phyloP scores from a whole-genome alignment of 2,329 filamentous ascomycete genomes.

The Fusarium robinianum region DNA sequence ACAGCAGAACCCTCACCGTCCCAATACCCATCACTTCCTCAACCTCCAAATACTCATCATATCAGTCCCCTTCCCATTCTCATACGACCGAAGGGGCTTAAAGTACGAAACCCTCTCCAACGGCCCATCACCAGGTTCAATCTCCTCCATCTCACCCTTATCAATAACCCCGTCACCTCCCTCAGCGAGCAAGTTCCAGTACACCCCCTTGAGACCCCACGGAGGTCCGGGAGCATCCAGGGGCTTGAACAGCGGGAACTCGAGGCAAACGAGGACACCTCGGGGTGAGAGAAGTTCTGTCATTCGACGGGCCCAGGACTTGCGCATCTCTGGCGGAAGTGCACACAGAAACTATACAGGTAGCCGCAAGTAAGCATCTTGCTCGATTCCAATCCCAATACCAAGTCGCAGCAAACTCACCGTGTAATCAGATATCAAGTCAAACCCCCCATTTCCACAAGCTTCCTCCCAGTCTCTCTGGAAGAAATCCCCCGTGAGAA shows the following conservation, averaged over 20 bases:
- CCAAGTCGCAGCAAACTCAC: neutral
- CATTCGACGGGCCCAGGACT: neutral
- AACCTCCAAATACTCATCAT: neutral
- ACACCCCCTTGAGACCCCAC: neutral
- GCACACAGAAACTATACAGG: neutral
- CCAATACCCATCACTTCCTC: neutral
- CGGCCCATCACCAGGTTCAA: neutral
- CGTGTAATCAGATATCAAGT: neutral
- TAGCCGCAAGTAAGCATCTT: neutral
- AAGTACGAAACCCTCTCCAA: neutral
- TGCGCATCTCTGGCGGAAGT: neutral
- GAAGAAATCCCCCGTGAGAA: neutral
- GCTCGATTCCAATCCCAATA: too few relatives aligned
- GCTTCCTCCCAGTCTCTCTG: neutral
- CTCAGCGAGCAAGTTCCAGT: neutral
- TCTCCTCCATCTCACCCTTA: neutral
- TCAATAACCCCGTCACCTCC: neutral
- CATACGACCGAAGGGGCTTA: neutral
- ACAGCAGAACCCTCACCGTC: neutral
- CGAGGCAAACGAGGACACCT: neutral
- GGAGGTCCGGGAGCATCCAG: neutral
- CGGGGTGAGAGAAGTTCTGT: neutral
- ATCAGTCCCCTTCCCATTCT: constrained; percentile 1
- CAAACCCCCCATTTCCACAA: neutral
- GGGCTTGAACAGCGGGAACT: neutral